These are phyloP conservation scores for Eutrema japonicum DNA, from an alignment of 345 rosid genomes.

Conservation along the genomic window DNA sequence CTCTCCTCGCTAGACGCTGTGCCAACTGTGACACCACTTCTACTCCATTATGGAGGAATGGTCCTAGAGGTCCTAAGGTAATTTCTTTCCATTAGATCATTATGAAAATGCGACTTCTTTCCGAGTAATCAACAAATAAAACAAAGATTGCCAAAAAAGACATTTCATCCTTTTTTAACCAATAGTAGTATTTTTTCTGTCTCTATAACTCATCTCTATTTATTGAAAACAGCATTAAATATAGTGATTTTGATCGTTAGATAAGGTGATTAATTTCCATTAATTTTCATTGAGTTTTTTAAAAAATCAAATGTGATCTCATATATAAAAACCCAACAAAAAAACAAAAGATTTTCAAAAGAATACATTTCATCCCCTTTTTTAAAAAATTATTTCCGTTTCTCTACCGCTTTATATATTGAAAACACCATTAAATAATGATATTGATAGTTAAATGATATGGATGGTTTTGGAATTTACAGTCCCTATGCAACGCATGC, in stretches of 20 bases:
- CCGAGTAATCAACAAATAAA: background rate
- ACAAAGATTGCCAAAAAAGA: background rate
- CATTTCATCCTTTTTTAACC: background rate
- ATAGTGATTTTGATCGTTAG: background rate
- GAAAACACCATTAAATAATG: constrained; percentile 29
- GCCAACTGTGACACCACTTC: constrained; percentile 94
- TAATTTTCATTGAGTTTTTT: background rate
- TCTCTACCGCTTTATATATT: constrained; percentile 20
- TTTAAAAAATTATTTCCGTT: background rate
- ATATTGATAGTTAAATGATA: constrained; percentile 34
- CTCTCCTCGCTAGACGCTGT: constrained; percentile 81
- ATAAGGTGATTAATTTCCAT: background rate
- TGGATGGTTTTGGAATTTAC: constrained; percentile 38
- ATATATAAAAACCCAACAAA: background rate
- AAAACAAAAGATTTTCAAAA: background rate
- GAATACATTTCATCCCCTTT: too few species aligned
- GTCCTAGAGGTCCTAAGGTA: constrained; percentile 81
- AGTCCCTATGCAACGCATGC: constrained; percentile 96
- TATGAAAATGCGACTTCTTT: background rate
- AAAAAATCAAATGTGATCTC: background rate
- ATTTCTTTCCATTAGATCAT: background rate
- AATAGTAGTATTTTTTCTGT: constrained; percentile 4
- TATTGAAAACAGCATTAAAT: background rate
- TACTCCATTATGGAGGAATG: constrained; percentile 91
- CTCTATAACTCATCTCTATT: background rate